Evolutionary conservation across 306 rosid genomes (phyloP), one percentile per base, ranked within the genome.

Genomic region (Begonia fuchsioides): DNA sequence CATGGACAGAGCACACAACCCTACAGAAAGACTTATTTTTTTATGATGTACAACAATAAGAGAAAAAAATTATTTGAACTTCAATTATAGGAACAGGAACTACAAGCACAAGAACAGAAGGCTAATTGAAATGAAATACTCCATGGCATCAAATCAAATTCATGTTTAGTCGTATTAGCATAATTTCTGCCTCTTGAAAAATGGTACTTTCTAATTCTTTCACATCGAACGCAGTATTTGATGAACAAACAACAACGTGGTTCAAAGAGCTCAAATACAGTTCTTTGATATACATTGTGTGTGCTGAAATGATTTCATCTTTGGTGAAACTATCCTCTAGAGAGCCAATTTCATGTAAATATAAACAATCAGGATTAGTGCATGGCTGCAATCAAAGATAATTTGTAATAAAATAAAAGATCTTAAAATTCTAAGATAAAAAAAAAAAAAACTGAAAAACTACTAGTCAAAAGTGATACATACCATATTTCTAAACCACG

Each of bases 401-500:
- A 15, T 32, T 20, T 39, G 32, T 59, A 18, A 64, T 46, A 18
- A 47, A 32, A 15, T 16, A 17, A 43, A 11, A 51, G 7, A 46
- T 13, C 43, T 50, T 39, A 59, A 54, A 59, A 53, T 49, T 53
- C 12, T 11, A n/a, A 41, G n/a, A 41, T 41, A 4, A 41, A 10
- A n/a, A 41, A 10, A n/a, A 41, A 41, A 41, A 41, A 41, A 41
- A 13, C 10, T 12, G 46, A 47, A 59, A 57, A n/a, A n/a, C n/a
- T n/a, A 52, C 15, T 4, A 58, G 17, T 54, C 14, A 26, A 12
- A 2, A 52, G 19, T 10, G 68, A 58, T 50, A 2, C 87, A 64
- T 82, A 92, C 99, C 96, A 71, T 74, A 61, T 72, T 92, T 56
- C 99, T 81, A 20, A 92, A 80, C 99, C 99, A 92, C 32, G 99